Evolutionary conservation across 1,284 basidiomycete species (phyloP), one percentile per base, ranked within the genome.

Genomic region (Ceratobasidium sp.): DNA sequence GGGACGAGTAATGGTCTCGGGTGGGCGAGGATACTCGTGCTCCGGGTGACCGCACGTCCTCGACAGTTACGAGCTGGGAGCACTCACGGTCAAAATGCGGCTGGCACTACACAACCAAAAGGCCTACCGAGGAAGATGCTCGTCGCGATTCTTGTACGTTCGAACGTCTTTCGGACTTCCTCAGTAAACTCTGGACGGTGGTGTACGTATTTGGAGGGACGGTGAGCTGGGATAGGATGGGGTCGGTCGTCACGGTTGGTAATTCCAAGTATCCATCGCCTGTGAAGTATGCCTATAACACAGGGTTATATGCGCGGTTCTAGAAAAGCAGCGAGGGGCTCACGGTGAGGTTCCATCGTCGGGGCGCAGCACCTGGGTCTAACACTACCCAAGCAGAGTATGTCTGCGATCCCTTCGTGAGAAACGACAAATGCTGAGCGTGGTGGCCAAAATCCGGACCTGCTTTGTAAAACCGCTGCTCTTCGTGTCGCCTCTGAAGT

Each of bases 291-390:
- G 78, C 78, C 78, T 79, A 44, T 27, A 57, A 23, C 12, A 52
- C 16, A 52, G 20, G 23, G 27, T 30, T 6, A 18, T 55, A 5
- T 48, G 23, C 44, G 12, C 59, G 59, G 44, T 27, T 10, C 33
- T 59, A 48, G n/a, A 57, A 12, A 18, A 16, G 20, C 48, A n/a
- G 44, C 35, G 6, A 44, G 33, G 12, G 2, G 52, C 78, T 44
- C 35, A 79, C 78, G 48, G 78, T 79, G 18, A 79, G 33, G 60
- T 79, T 75, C 78, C 78, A 79, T 33, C 76, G 67, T 52, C 69
- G 78, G 33, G 76, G 48, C 6, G 46, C 46, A 27, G 50, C 55
- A 18, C 60, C 52, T 4, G 64, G 74, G 44, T 77, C 52, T 44
- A 77, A 57, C 30, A 50, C 65, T 23, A 79, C 74, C 23, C 74